Conservation (phyloP, 768 basidiomycete species). For the Tylopilus intermedius region DNA sequence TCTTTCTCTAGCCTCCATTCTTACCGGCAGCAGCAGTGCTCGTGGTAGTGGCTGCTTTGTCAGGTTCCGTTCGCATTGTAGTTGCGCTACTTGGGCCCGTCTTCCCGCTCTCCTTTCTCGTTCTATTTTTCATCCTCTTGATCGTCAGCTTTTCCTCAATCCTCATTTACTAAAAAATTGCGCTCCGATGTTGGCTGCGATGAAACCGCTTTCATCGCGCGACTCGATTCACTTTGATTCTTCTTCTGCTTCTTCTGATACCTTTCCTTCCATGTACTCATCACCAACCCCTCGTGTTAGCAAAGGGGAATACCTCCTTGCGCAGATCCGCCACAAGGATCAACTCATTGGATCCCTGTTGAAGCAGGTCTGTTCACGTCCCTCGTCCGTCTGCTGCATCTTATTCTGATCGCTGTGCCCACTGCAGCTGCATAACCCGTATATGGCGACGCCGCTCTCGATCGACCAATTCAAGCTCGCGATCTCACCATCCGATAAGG, state of each 20-base stretch:
- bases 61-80: not conserved
- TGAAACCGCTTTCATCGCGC: slow-evolving; percentile 18
- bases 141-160: not conserved
- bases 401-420: not conserved
- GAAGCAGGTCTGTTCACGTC: slow-evolving; percentile 54
- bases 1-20: slow-evolving; percentile 8
- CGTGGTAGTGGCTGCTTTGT: slow-evolving; percentile 13
- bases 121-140: not conserved
- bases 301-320: slow-evolving; percentile 81
- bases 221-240: slow-evolving; percentile 18
- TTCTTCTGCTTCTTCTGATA: slow-evolving; percentile 33
- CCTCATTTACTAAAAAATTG: not conserved
- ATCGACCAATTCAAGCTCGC: slow-evolving; percentile 77
- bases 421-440: slow-evolving; percentile 62
- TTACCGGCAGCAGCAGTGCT: slow-evolving; percentile 11
- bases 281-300: slow-evolving; percentile 38
- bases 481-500: slow-evolving; percentile 68
- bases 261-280: slow-evolving; percentile 33
- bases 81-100: slow-evolving; percentile 19
- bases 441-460: slow-evolving; percentile 70
- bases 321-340: slow-evolving; percentile 85
- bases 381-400: not conserved
- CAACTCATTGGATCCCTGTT: slow-evolving; percentile 78
- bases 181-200: not conserved
- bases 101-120: not conserved